Percentiles rank a stretch among this genome's conserved stretches.
Conservation (phyloP, 805 yeast species). For the Tetrapisispora taiwanensis region DNA sequence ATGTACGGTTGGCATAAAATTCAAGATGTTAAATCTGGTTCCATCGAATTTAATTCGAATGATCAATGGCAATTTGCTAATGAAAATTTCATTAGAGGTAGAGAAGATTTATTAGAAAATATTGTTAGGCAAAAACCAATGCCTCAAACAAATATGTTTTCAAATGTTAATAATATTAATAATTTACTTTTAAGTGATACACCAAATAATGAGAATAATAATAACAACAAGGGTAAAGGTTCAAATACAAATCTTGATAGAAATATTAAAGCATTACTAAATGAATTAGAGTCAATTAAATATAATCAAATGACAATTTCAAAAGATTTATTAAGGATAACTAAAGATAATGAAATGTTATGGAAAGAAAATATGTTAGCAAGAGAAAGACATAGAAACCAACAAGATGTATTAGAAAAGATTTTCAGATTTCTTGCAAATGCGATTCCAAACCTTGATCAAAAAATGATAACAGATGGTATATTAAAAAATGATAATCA, state of each 20-base stretch:
- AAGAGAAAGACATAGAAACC: slow-evolving; percentile 76
- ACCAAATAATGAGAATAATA: slow-evolving; percentile 3
- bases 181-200: neutral
- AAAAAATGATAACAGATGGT: slow-evolving; percentile 23
- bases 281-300: slow-evolving; percentile 67
- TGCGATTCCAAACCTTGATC: slow-evolving; percentile 32
- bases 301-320: slow-evolving; percentile 70
- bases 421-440: slow-evolving; percentile 81
- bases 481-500: slow-evolving; percentile 1
- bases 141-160: neutral
- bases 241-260: neutral
- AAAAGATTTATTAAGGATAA: slow-evolving; percentile 73
- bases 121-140: slow-evolving; percentile 61
- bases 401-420: slow-evolving; percentile 79
- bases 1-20: slow-evolving; percentile 99
- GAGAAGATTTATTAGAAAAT: slow-evolving; percentile 76
- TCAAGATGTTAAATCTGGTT: slow-evolving; percentile 79
- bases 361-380: slow-evolving; percentile 85
- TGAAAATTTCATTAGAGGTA: slow-evolving; percentile 62
- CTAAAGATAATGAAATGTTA: slow-evolving; percentile 77
- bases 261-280: slow-evolving; percentile 32
- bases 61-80: slow-evolving; percentile 87
- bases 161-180: slow-evolving; percentile 1
- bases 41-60: slow-evolving; percentile 48
- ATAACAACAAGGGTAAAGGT: neutral